Evolutionary conservation across 2,329 filamentous ascomycete genomes (phyloP), one percentile per base, ranked within the genome.

Genomic region (Xylariaceae sp.): DNA sequence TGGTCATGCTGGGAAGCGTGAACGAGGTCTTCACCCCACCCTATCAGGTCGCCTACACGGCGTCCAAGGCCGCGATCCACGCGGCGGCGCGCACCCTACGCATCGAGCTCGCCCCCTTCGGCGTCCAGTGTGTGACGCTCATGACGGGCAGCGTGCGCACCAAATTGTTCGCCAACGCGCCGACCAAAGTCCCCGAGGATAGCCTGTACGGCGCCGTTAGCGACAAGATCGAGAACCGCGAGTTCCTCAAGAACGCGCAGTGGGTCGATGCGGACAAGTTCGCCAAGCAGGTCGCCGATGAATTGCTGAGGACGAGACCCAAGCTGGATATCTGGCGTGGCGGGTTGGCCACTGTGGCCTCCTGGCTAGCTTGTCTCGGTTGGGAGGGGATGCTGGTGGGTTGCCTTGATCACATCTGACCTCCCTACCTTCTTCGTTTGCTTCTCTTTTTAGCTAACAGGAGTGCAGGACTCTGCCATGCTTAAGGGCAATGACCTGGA

Each of bases 21-120:
- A 57, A 53, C 42, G 52, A 53, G 42, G 44, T 55, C 18, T 50
- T 59, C 38, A 44, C 50, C 41, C 54, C 57, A 17, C 53, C 56
- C 2, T 62, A 54, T 46, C 50, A 53, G 32, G 44, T 33, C 1
- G 51, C 53, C 15, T 62, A 62, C 43, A 57, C 52, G 24, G 56
- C 54, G 2, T 57, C 54, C 36, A 60, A 62, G 43, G 56, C 52
- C 0, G 57, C 59, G 2, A 40, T 59, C 5, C 40, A 50, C 37
- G 47, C 50, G 21, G 31, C 51, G 18, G 40, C 44, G 14, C 31
- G 52, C 3, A 56, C 53, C 0, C 36, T 62, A 14, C 56, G 59
- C 16, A 36, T 54, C 16, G 59, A 63, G 43, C 49, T 63, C 5
- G 51, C 51, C 6, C 57, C 58, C 6, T 24, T 63, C 4, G 59